Evolutionary conservation across 1,284 basidiomycete genomes (phyloP).

Genomic region (Taiwanofungus camphoratus): DNA sequence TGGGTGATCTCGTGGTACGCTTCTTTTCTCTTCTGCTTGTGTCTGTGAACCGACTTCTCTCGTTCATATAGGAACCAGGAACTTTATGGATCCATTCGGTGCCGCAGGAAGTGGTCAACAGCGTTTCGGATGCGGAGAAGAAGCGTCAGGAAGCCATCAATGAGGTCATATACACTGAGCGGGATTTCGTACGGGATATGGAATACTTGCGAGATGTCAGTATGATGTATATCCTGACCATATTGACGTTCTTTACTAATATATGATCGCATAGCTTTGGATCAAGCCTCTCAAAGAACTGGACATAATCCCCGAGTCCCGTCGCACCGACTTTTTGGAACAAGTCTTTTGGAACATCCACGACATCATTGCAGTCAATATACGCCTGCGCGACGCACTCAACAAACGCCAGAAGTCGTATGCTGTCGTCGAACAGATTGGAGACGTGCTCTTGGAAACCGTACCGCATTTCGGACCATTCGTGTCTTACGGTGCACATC

Average conservation of each 20-base stretch:
- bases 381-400: conserved; percentile 84
- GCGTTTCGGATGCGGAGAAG: conserved; percentile 90
- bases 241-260: not conserved
- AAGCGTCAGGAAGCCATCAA: conserved; percentile 98
- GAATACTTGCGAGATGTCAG: conserved; percentile 95
- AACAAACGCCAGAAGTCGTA: conserved; percentile 94
- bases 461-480: conserved; percentile 91
- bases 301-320: conserved; percentile 73
- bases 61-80: conserved; percentile 77
- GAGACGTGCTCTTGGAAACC: conserved; percentile 86
- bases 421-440: conserved; percentile 88
- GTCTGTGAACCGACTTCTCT: conserved; percentile 3
- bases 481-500: conserved; percentile 94
- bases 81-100: conserved; percentile 98
- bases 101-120: conserved; percentile 89
- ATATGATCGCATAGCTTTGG: conserved; percentile 60
- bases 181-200: conserved; percentile 96
- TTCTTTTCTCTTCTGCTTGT: conserved; percentile 9
- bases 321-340: conserved; percentile 83
- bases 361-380: conserved; percentile 92
- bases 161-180: conserved; percentile 97
- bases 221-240: conserved; percentile 11
- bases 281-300: conserved; percentile 77
- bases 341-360: conserved; percentile 99
- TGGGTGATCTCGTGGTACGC: conserved; percentile 75